Evolutionary conservation across 2,329 filamentous ascomycete species (phyloP), one percentile per base, ranked within the genome.

Genomic region (Aspergillus ruber): DNA sequence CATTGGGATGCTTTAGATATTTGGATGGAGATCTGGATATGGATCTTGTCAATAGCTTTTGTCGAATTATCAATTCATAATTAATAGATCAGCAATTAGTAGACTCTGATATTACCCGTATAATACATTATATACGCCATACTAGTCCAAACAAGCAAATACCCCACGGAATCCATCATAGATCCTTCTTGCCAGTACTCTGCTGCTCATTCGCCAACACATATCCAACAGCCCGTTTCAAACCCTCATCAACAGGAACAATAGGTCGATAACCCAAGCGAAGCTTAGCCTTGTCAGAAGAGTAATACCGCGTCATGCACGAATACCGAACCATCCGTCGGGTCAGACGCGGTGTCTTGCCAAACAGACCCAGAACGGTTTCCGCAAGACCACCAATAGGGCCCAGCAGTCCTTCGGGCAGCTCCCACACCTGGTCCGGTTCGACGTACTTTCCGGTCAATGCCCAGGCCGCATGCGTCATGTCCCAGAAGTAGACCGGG

Each of bases 401-500:
- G 7, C 62, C 61, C 6, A 74, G 60, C 17, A 72, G 51, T 15
- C 61, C 63, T 50, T 72, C 68, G 2, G 70, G 67, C 17, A 75
- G 57, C 17, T 57, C 61, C 64, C 67, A 72, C 27, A 73, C 69
- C 48, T 73, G 56, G 4, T 64, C 43, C 6, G 70, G 68, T 51
- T 73, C 66, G 10, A 75, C 70, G 5, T 70, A 62, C 36, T 72
- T 69, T 33, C 66, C 70, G 21, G 72, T 70, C 21, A 73, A 56
- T 7, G 74, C 76, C 88, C 88, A 97, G 42, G 95, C 78, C 35
- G 83, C 82, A 36, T 88, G 79, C 50, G 86, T 82, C 64, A 94
- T 86, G 68, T 95, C 89, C 83, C 93, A 94, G 69, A 95, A 94
- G 66, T 91, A 91, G 17, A 94, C 77, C 4, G 91, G 91, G 57